A percentile compares a stretch with the other conserved stretches of the same genome.
phyloP scores from a whole-genome alignment of 257 asterid genomes.

The Hygrophila difformis region DNA sequence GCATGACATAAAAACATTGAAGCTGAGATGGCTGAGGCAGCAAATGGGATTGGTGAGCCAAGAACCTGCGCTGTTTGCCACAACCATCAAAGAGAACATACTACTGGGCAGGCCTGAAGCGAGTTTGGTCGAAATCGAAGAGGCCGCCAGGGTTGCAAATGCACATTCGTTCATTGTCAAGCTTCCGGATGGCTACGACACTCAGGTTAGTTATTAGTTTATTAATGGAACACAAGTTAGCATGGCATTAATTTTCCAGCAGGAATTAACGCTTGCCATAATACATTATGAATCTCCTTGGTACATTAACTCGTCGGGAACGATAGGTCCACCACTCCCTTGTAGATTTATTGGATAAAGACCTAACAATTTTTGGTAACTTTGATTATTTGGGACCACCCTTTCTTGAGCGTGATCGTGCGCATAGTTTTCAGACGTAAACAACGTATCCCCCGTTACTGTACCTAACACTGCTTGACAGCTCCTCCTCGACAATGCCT shows the following conservation, averaged over 20 bases:
- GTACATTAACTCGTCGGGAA: background rate
- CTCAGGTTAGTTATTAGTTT: conserved; percentile 39
- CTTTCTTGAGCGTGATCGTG: background rate
- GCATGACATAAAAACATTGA: conserved; percentile 50
- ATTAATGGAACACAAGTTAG: conserved; percentile 15
- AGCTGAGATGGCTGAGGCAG: conserved; percentile 62
- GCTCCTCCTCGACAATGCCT: too few relatives aligned
- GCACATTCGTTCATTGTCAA: conserved; percentile 61
- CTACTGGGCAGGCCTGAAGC: conserved; percentile 61
- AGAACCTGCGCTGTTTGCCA: conserved; percentile 71
- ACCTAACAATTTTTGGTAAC: background rate
- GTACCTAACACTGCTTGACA: too few relatives aligned
- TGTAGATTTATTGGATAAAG: background rate
- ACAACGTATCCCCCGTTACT: too few relatives aligned
- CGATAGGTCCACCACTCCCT: background rate
- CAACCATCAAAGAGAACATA: conserved; percentile 67
- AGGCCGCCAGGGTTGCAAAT: conserved; percentile 74
- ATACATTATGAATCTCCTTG: background rate
- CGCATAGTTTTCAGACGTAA: background rate
- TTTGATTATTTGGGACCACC: background rate
- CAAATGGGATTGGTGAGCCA: conserved; percentile 79
- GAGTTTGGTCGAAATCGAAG: conserved; percentile 43
- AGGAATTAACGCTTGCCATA: background rate
- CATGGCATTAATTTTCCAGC: conserved; percentile 1
- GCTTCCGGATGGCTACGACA: conserved; percentile 63